phyloP scores from a whole-genome alignment of 441 rosid species.

The Mallotus repandus region DNA sequence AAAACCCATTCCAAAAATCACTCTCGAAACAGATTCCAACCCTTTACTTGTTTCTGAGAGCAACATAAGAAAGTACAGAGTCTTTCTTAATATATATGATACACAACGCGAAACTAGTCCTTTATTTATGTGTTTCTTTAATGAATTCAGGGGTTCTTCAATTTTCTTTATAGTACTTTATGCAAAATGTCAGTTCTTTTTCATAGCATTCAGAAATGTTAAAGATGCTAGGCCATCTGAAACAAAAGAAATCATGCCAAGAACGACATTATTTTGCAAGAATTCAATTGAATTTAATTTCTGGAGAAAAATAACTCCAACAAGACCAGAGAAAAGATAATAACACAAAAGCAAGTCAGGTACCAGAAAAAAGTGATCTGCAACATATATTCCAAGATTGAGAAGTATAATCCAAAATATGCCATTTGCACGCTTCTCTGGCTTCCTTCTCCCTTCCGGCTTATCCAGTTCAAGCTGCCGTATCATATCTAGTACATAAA shows the following conservation, averaged over 20 bases:
- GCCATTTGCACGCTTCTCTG: constrained; percentile 58
- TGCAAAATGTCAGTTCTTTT: neutral
- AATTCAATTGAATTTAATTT: too few species aligned
- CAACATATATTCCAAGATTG: constrained; percentile 72
- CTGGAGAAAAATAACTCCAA: too few species aligned
- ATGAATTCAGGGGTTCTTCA: neutral
- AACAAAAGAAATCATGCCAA: too few species aligned
- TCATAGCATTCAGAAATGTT: too few species aligned
- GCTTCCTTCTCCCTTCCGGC: constrained; percentile 45
- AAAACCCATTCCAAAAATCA: too few species aligned
- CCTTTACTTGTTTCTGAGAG: neutral
- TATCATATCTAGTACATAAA: constrained; percentile 48
- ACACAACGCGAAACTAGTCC: neutral
- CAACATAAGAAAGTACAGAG: too few species aligned
- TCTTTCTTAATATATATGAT: too few species aligned
- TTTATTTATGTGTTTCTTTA: neutral
- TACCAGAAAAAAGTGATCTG: constrained; percentile 84
- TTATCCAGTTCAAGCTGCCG: constrained; percentile 63
- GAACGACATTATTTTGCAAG: too few species aligned
- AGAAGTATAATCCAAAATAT: constrained; percentile 87
- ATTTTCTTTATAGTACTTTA: neutral
- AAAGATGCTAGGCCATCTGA: too few species aligned
- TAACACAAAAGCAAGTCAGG: constrained; percentile 3
- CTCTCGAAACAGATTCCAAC: neutral
- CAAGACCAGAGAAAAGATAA: neutral